Conservation (phyloP, 371 early-diverging fungal genomes). For the Mucor sp. region DNA sequence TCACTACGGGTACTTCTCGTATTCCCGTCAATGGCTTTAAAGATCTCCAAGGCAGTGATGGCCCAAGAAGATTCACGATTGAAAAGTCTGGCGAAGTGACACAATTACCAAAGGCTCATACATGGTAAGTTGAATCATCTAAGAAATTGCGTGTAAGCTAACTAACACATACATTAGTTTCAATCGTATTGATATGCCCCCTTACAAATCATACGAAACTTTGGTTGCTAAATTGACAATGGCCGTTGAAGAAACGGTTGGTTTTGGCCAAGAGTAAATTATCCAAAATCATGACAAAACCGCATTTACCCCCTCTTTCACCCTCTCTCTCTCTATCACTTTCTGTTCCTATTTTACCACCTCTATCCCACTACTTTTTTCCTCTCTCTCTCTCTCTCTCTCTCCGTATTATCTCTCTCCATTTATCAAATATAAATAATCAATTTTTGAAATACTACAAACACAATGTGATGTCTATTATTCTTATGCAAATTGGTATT, state of each 20-base stretch:
- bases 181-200: conserved; percentile 96
- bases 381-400: background rate
- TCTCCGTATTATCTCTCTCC: background rate
- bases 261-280: conserved; percentile 81
- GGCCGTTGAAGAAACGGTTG: conserved; percentile 94
- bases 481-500: too few species aligned
- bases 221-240: conserved; percentile 83
- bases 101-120: conserved; percentile 92
- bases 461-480: too few species aligned
- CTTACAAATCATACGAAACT: conserved; percentile 74
- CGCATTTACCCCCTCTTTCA: background rate
- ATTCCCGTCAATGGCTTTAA: conserved; percentile 99
- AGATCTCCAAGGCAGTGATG: conserved; percentile 97
- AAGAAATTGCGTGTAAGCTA: background rate
- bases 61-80: conserved; percentile 95
- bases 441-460: too few species aligned
- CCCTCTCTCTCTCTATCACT: background rate
- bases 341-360: background rate
- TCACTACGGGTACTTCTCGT: conserved; percentile 98
- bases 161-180: conserved; percentile 58
- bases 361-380: background rate
- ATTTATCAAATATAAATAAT: too few species aligned
- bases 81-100: conserved; percentile 93
- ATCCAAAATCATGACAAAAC: background rate
- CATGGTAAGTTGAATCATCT: conserved; percentile 69